Evolutionary conservation across 1,284 basidiomycete genomes (phyloP), one percentile per base, ranked within the genome.

Genomic region (Moniliella sp.): DNA sequence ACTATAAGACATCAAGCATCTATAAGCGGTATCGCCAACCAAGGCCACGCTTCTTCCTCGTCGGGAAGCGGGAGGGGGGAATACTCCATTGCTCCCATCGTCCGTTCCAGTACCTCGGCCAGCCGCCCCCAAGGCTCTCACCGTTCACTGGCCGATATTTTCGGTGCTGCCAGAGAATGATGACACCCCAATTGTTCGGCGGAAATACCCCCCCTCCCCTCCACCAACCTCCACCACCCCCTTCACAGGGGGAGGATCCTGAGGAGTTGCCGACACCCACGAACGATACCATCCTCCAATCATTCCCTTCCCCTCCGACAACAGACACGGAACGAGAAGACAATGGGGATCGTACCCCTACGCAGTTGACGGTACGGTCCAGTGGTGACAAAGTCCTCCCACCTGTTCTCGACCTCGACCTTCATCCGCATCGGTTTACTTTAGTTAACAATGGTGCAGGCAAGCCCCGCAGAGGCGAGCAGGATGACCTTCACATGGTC

Each of bases 371-470:
- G 21, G n/a, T 23, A 23, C 21, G 8, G n/a, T 23, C n/a, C 5
- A 8, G 7, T 18, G 4, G 30, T 13, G 19, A 31, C n/a, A 13
- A 4, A 23, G 4, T 25, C 11, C n/a, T 7, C 18, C 40, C 39
- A 18, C 41, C 46, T 9, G 30, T 32, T n/a, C n/a, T n/a, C n/a
- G n/a, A n/a, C n/a, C n/a, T 45, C 10, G 30, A 32, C 1, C 39
- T 43, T 18, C 36, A 52, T 25, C 41, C 39, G 37, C 51, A 55
- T 33, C 43, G 51, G 2, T 55, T 55, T 34, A 55, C 48, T 8
- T 32, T 55, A 13, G 43, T 55, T 40, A 52, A 53, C 37, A 55
- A 52, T 39, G 47, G 50, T 18, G 48, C 43, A 1, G 34, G 43
- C 10, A 42, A 44, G 9, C 50, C 50, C 17, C 31, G 32, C 28